A percentile compares a stretch with the other conserved stretches of the same genome.
These are phyloP conservation scores for Escovopsis weberi DNA, from an alignment of 2,329 filamentous ascomycete genomes.

Conservation along the genomic window DNA sequence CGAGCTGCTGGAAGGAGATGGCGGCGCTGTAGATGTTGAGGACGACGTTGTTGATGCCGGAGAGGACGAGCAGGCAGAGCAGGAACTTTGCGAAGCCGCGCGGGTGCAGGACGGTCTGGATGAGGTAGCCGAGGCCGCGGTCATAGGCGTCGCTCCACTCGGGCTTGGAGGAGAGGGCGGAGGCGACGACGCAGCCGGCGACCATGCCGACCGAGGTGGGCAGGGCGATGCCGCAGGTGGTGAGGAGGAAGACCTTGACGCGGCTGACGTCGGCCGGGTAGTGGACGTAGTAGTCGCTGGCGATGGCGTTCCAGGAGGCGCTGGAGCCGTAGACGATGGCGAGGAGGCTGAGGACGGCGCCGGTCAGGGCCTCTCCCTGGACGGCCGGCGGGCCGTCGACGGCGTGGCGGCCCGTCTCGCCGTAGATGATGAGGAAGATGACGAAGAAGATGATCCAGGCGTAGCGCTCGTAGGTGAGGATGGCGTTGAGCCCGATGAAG, in stretches of 20 bases:
- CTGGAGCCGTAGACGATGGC: constrained; percentile 33
- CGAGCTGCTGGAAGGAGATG: constrained; percentile 26
- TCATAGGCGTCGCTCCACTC: constrained; percentile 26
- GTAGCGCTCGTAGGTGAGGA: constrained; percentile 35
- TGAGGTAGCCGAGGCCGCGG: constrained; percentile 28
- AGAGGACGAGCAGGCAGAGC: constrained; percentile 22
- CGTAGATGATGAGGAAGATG: constrained; percentile 35
- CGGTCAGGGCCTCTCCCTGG: constrained; percentile 23
- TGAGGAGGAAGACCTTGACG: constrained; percentile 33
- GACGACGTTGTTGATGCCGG: constrained; percentile 22
- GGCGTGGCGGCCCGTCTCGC: constrained; percentile 26
- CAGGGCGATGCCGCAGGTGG: constrained; percentile 30
- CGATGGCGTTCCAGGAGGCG: constrained; percentile 33
- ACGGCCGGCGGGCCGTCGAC: constrained; percentile 21
- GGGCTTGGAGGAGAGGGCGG: constrained; percentile 22
- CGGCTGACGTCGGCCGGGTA: constrained; percentile 30
- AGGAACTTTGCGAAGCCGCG: constrained; percentile 31
- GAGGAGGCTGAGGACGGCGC: constrained; percentile 26
- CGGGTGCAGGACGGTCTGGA: constrained; percentile 29
- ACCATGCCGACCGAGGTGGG: constrained; percentile 35
- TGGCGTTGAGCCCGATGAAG: constrained; percentile 33
- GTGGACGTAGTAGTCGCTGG: constrained; percentile 18
- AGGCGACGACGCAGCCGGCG: constrained; percentile 27
- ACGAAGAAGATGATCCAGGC: constrained; percentile 33
- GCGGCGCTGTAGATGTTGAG: constrained; percentile 24